Evolutionary conservation across 805 yeast species (phyloP), one percentile per base, ranked within the genome.

Genomic region (Tetrapisispora iriomotensis): DNA sequence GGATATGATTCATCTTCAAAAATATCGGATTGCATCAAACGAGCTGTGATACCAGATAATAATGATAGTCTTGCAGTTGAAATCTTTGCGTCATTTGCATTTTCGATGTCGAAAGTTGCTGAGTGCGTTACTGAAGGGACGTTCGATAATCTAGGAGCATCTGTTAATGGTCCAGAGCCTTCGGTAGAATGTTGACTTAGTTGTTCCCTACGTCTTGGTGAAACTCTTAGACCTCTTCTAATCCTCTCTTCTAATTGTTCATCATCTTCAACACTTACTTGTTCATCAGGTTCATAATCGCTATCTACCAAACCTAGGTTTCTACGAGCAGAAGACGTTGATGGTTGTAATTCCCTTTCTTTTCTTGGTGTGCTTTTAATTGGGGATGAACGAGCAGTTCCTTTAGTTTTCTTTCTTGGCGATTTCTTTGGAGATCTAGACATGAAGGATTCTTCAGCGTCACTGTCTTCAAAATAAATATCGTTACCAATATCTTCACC

Each of bases 1-100:
- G 68, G 58, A 37, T 70, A 68, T 42, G 65, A 66, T 26, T 69
- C 74, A 21, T 67, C 71, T 17, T 66, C 68, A 40, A 66, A 70
- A 5, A 67, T 40, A 17, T 62, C 66, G 4, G 70, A 61, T 40
- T 67, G 67, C 50, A 72, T 62, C 31, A 75, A 58, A 19, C 56
- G 59, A 1, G 79, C 76, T 17, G 73, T 64, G 10, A 67, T 56
- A 43, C 67, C 64, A 17, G 70, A 67, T 50, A 77, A 69, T 23
- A 55, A 50, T n/a, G 61, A 64, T 37, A 67, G 61, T 46, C 85
- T 66, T 15, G 70, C 65, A 2, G 68, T 67, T 3, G 82, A 74
- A 15, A 78, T 66, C 8, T 58, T 59, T 10, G 66, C 68, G 18
- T 48, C 42, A 23, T 47, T 54, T 13, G 22, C 21, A 22, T 14